Conservation (phyloP, 2,329 filamentous ascomycete species). For the Colletotrichum sp. region DNA sequence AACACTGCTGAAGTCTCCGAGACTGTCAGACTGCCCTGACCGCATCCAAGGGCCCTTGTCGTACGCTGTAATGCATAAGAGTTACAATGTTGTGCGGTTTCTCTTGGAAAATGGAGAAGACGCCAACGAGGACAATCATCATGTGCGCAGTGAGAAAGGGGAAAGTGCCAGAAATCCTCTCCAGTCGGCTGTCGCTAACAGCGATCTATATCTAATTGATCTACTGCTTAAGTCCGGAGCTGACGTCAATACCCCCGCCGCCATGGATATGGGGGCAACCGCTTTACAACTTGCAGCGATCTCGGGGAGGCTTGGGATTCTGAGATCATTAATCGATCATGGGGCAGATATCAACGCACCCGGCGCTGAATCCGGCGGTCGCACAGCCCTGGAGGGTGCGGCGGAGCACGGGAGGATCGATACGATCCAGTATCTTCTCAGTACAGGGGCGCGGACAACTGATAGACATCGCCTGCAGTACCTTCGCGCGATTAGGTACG, state of each 20-base stretch:
- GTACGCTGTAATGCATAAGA: no score
- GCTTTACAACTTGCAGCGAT: neutral
- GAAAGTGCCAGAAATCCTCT: neutral
- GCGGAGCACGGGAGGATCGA: neutral
- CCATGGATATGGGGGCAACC: fast-evolving
- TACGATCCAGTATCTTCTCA: neutral
- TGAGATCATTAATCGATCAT: neutral
- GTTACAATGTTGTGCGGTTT: neutral
- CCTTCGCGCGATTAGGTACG: neutral
- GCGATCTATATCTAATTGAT: neutral
- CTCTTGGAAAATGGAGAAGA: neutral
- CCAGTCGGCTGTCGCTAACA: neutral
- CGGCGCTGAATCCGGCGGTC: neutral
- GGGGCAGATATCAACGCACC: neutral
- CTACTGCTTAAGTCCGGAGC: neutral
- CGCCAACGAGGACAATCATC: neutral
- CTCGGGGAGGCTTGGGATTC: neutral
- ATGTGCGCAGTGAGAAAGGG: neutral
- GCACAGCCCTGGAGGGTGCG: neutral
- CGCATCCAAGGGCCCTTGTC: neutral
- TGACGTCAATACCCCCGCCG: neutral
- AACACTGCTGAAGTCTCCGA: neutral
- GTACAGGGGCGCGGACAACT: neutral
- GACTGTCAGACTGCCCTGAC: neutral
- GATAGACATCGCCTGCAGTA: neutral